Percentiles rank a stretch among this genome's conserved stretches.
Conservation (phyloP, 2,329 filamentous ascomycete species). For the Beauveria bassiana region DNA sequence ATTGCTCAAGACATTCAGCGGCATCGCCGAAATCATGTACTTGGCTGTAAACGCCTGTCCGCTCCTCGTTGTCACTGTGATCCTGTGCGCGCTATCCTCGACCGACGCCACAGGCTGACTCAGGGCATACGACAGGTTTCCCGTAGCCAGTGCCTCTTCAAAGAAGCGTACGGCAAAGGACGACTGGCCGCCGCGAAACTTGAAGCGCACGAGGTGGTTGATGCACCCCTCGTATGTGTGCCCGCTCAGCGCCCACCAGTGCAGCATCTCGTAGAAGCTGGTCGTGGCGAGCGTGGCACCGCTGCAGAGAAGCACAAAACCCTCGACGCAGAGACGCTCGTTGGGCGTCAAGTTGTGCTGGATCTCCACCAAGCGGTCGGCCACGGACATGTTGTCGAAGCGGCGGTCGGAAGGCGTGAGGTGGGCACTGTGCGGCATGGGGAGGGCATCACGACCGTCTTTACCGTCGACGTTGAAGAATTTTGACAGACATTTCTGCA, state of each 20-base stretch:
- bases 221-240: conserved; percentile 33
- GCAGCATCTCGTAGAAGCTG: conserved; percentile 39
- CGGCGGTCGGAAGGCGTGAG: conserved; percentile 24
- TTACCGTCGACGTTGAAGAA: conserved; percentile 39
- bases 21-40: conserved; percentile 34
- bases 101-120: conserved; percentile 28
- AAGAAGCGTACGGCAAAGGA: conserved; percentile 38
- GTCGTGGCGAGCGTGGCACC: conserved; percentile 34
- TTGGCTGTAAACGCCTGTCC: conserved; percentile 22
- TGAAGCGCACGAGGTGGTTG: conserved; percentile 33
- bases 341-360: conserved; percentile 28
- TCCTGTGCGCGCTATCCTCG: conserved; percentile 18
- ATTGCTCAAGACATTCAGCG: conserved; percentile 34
- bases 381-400: conserved; percentile 32
- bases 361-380: conserved; percentile 35
- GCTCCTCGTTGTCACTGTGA: conserved; percentile 26
- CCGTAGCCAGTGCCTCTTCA: conserved; percentile 30
- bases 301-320: conserved; percentile 34
- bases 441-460: conserved; percentile 28
- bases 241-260: conserved; percentile 38
- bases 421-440: conserved; percentile 31
- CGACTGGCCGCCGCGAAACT: conserved; percentile 35
- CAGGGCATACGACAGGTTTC: conserved; percentile 33
- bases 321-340: conserved; percentile 32
- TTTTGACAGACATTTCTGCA: conserved; percentile 29